phyloP scores from a whole-genome alignment of 164 flowering plant species.

The Vitis labrusca region DNA sequence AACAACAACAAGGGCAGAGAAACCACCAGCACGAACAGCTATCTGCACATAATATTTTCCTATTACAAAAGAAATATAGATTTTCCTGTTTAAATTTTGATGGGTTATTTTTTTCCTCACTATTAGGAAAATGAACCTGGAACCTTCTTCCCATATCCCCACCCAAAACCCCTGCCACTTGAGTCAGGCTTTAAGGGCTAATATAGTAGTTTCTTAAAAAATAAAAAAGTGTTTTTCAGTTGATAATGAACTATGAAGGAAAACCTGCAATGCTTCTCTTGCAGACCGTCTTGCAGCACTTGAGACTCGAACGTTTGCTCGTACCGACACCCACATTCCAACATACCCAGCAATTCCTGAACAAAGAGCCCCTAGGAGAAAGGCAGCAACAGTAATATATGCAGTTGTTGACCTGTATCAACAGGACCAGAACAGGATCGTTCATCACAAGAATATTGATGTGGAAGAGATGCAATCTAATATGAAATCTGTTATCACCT shows the following conservation, averaged over 20 bases:
- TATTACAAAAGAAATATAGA: conserved; percentile 7
- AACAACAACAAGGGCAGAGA: conserved; percentile 92
- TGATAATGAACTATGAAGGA: not conserved
- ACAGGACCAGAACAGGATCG: conserved; percentile 3
- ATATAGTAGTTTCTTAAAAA: no score
- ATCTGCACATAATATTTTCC: conserved; percentile 44
- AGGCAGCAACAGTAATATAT: conserved; percentile 87
- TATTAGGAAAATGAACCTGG: no score
- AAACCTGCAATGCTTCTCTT: conserved; percentile 97
- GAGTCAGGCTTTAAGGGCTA: no score
- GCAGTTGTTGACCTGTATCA: conserved; percentile 81
- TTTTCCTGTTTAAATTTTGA: not conserved
- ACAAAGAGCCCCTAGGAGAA: conserved; percentile 93
- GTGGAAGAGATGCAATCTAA: no score
- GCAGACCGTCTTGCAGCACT: conserved; percentile 99
- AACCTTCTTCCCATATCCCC: no score
- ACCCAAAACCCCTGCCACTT: no score
- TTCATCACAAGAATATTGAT: not conserved
- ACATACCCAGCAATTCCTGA: conserved; percentile 98
- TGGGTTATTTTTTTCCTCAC: no score
- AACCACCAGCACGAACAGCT: conserved; percentile 99
- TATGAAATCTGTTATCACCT: conserved; percentile 43
- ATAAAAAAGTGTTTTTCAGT: not conserved
- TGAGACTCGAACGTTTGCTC: conserved; percentile 97
- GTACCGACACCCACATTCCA: conserved; percentile 99